A percentile compares a stretch with the other conserved stretches of the same genome.
These are phyloP conservation scores for Symbiodinium natans DNA, from an alignment of 73 alveolate species.

Conservation along the genomic window DNA sequence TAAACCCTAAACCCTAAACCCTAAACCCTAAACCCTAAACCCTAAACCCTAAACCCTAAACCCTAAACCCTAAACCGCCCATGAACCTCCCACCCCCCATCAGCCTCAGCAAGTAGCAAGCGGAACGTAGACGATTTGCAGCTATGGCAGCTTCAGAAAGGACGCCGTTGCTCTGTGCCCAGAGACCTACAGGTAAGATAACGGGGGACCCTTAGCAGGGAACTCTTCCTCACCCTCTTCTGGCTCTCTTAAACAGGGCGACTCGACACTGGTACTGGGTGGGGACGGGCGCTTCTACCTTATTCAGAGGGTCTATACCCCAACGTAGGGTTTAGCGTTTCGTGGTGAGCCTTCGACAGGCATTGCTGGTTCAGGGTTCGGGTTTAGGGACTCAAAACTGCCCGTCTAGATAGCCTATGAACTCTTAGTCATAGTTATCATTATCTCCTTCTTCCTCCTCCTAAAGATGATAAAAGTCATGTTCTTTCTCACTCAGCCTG, in stretches of 20 bases:
- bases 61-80: not conserved
- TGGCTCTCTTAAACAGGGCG: not conserved
- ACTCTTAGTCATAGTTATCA: not conserved
- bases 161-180: not conserved
- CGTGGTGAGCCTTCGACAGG: not conserved
- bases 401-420: too few species aligned
- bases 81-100: not conserved
- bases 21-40: not conserved
- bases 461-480: too few species aligned
- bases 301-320: not conserved
- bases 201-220: too few species aligned
- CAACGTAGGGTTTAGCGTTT: not conserved
- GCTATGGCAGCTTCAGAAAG: not conserved
- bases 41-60: not conserved
- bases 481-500: too few species aligned
- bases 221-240: too few species aligned
- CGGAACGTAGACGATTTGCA: not conserved
- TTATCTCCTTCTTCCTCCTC: too few species aligned
- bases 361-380: not conserved
- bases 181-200: not conserved
- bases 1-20: not conserved
- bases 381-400: too few species aligned
- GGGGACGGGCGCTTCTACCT: not conserved
- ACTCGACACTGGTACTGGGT: too few species aligned
- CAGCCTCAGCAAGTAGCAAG: not conserved